phyloP scores from a whole-genome alignment of 345 rosid species.

The Mercurialis annua region DNA sequence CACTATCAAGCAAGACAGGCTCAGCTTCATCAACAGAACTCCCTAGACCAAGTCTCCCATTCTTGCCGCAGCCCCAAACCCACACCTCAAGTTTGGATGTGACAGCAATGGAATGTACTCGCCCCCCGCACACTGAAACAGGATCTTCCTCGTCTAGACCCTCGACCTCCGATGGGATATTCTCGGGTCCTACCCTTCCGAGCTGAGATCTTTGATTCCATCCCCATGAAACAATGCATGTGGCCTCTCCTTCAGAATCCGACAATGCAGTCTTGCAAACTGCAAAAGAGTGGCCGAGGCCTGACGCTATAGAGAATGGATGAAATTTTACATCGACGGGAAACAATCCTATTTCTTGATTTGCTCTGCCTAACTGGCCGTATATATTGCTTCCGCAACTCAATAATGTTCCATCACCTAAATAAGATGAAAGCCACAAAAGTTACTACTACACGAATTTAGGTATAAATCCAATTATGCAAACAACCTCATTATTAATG shows the following conservation, averaged over 20 bases:
- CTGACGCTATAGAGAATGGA: constrained; percentile 55
- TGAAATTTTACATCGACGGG: constrained; percentile 46
- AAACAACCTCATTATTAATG: too few relatives aligned
- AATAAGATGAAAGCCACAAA: too few relatives aligned
- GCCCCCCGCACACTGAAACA: constrained; percentile 59
- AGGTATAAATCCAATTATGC: constrained; percentile 12
- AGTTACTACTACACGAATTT: too few relatives aligned
- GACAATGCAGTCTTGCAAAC: constrained; percentile 39
- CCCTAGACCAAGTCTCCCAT: constrained; percentile 84
- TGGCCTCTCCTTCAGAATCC: constrained; percentile 22
- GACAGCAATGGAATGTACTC: constrained; percentile 66
- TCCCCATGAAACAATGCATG: constrained; percentile 67
- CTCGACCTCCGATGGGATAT: constrained; percentile 43
- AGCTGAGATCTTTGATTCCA: constrained; percentile 84
- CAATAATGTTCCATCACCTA: constrained; percentile 64
- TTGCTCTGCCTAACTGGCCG: constrained; percentile 80
- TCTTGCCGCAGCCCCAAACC: constrained; percentile 88
- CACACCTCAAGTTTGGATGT: constrained; percentile 45
- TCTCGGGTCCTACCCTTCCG: constrained; percentile 62
- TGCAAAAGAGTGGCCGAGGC: constrained; percentile 91
- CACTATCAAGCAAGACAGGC: constrained; percentile 51
- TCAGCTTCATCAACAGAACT: constrained; percentile 67
- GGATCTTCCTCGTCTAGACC: constrained; percentile 51
- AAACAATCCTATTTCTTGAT: constrained; percentile 48
- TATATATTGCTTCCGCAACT: constrained; percentile 80